These are phyloP conservation scores for Westerdykella sp. DNA, from an alignment of 2,329 filamentous ascomycete species.

Conservation along the genomic window DNA sequence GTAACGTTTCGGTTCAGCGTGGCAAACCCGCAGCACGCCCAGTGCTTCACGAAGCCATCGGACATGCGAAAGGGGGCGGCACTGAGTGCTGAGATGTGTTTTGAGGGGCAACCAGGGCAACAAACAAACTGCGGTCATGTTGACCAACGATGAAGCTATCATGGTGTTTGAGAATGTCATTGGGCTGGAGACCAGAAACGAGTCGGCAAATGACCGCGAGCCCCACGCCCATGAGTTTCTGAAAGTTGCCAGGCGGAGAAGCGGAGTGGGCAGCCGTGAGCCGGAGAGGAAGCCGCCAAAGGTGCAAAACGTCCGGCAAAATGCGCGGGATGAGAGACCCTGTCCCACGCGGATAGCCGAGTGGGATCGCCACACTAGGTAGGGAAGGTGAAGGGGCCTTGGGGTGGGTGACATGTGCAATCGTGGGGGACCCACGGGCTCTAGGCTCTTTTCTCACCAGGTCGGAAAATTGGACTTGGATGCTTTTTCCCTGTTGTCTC, in stretches of 20 bases:
- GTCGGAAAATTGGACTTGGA: slow-evolving; percentile 5
- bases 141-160: not conserved
- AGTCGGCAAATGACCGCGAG: not conserved
- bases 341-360: slow-evolving; percentile 17
- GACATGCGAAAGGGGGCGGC: not conserved
- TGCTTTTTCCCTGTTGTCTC: slow-evolving; percentile 5
- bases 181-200: slow-evolving; percentile 1
- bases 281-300: slow-evolving; percentile 14
- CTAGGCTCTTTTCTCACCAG: slow-evolving; percentile 7
- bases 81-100: not conserved
- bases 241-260: slow-evolving; percentile 11
- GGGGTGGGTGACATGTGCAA: not conserved
- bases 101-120: not conserved
- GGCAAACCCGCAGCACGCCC: too few species aligned
- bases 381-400: not conserved
- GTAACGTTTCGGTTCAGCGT: slow-evolving; percentile 11
- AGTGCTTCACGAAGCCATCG: too few species aligned
- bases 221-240: not conserved
- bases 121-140: not conserved
- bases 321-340: slow-evolving; percentile 14
- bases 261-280: slow-evolving; percentile 16
- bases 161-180: slow-evolving; percentile 4
- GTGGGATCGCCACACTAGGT: slow-evolving; percentile 17
- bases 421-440: not conserved
- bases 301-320: slow-evolving; percentile 9